Conservation (phyloP, 139 green algal genomes). For the Dunaliella sp. region DNA sequence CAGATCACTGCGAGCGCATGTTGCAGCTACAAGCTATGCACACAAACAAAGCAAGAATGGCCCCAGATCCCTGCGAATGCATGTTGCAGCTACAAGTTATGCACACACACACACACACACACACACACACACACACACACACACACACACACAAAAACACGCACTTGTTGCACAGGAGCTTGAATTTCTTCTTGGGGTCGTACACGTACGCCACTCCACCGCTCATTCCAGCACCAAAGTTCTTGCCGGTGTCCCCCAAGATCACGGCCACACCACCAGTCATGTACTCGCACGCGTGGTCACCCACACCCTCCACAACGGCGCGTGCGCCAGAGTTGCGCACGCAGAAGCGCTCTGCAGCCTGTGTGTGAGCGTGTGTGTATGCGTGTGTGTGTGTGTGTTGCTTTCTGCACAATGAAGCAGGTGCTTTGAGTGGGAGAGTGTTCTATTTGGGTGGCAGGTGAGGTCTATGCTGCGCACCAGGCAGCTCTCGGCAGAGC, state of each 20-base stretch:
- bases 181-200: conserved; percentile 69
- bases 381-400: background rate
- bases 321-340: conserved; percentile 80
- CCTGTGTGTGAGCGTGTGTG: background rate
- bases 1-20: too few relatives aligned
- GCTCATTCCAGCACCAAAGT: conserved; percentile 95
- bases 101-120: too few relatives aligned
- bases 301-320: conserved; percentile 92
- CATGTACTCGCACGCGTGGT: conserved; percentile 98
- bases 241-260: conserved; percentile 85
- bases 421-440: too few relatives aligned
- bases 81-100: too few relatives aligned
- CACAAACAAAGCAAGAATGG: too few relatives aligned
- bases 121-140: too few relatives aligned
- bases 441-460: too few relatives aligned
- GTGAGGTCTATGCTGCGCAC: too few relatives aligned
- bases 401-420: background rate
- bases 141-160: too few relatives aligned
- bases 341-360: conserved; percentile 19
- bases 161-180: conserved; percentile 42
- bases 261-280: conserved; percentile 87
- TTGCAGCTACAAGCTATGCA: too few relatives aligned
- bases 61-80: background rate
- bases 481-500: background rate
- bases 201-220: conserved; percentile 70